A percentile compares a stretch with the other conserved stretches of the same genome.
phyloP scores from a whole-genome alignment of 2,329 filamentous ascomycete species.

The Zopfia rhizophila region DNA sequence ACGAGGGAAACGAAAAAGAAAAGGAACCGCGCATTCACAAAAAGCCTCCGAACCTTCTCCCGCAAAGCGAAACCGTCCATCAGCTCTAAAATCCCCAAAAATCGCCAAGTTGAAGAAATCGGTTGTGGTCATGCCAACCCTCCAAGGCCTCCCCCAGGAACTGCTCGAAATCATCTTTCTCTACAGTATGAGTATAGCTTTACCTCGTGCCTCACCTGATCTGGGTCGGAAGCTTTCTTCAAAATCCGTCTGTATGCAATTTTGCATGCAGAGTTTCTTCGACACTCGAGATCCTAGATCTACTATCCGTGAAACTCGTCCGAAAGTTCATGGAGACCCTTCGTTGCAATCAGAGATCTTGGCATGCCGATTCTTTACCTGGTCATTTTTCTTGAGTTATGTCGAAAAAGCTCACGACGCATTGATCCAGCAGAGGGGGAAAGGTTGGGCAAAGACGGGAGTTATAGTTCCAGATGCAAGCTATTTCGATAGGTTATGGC shows the following conservation, averaged over 20 bases:
- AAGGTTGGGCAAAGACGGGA: slow-evolving; percentile 42
- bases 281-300: slow-evolving; percentile 44
- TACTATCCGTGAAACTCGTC: slow-evolving; percentile 22
- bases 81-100: slow-evolving; percentile 14
- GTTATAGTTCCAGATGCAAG: slow-evolving; percentile 34
- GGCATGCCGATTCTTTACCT: slow-evolving; percentile 48
- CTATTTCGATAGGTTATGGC: slow-evolving; percentile 42
- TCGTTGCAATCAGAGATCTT: slow-evolving; percentile 41
- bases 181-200: slow-evolving; percentile 46
- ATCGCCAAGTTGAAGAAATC: slow-evolving; percentile 7
- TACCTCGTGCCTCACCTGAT: slow-evolving; percentile 41
- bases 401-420: slow-evolving; percentile 42
- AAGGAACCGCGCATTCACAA: slow-evolving; percentile 26
- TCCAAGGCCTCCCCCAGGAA: slow-evolving; percentile 47
- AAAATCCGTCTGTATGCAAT: slow-evolving; percentile 37
- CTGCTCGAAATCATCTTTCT: slow-evolving; percentile 50
- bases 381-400: slow-evolving; percentile 47
- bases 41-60: slow-evolving; percentile 18
- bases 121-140: slow-evolving; percentile 40
- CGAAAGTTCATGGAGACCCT: slow-evolving; percentile 28
- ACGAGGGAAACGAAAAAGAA: slow-evolving; percentile 39
- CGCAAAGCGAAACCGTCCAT: slow-evolving; percentile 19
- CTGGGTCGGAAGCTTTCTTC: slow-evolving; percentile 47
- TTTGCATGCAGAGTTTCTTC: slow-evolving; percentile 45
- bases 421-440: slow-evolving; percentile 38